Evolutionary conservation across 164 flowering plant species (phyloP).

Genomic region (Stephania cephalantha): DNA sequence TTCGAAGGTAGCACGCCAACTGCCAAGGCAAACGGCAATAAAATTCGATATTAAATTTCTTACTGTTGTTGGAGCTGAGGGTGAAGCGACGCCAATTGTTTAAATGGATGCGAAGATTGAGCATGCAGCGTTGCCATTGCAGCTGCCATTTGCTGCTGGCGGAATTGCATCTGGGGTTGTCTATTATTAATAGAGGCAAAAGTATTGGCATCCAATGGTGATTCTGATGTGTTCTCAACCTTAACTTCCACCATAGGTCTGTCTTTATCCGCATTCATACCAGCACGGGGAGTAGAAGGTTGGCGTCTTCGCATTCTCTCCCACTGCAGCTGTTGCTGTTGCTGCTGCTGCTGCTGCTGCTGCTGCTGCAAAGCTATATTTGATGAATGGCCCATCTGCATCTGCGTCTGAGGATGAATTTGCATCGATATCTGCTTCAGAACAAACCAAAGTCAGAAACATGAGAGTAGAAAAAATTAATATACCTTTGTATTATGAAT

Average conservation of each 20-base stretch:
- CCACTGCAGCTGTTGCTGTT: constrained; percentile 47
- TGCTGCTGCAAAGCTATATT: constrained; percentile 62
- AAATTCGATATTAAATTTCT: constrained; percentile 16
- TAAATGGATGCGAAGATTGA: constrained; percentile 52
- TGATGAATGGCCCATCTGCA: constrained; percentile 65
- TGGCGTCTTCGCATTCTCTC: constrained; percentile 53
- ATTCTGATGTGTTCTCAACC: constrained; percentile 60
- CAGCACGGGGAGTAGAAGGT: constrained; percentile 44
- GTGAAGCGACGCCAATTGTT: constrained; percentile 60
- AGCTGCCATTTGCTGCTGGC: constrained; percentile 67
- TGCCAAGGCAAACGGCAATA: not conserved
- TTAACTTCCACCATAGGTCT: constrained; percentile 74
- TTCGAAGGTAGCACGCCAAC: not conserved
- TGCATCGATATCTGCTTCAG: constrained; percentile 49
- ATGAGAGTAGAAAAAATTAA: not conserved
- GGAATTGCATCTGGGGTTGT: constrained; percentile 52
- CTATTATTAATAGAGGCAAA: constrained; percentile 35
- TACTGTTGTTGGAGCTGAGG: constrained; percentile 74
- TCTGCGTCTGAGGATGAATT: constrained; percentile 72
- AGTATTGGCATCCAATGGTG: constrained; percentile 49
- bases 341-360: not conserved
- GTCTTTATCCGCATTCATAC: constrained; percentile 53
- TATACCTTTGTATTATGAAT: not conserved
- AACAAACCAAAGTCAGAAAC: not conserved
- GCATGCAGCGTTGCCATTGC: constrained; percentile 43